Conservation (phyloP, 352 stramenopile genomes). For the Pythium volutum region DNA sequence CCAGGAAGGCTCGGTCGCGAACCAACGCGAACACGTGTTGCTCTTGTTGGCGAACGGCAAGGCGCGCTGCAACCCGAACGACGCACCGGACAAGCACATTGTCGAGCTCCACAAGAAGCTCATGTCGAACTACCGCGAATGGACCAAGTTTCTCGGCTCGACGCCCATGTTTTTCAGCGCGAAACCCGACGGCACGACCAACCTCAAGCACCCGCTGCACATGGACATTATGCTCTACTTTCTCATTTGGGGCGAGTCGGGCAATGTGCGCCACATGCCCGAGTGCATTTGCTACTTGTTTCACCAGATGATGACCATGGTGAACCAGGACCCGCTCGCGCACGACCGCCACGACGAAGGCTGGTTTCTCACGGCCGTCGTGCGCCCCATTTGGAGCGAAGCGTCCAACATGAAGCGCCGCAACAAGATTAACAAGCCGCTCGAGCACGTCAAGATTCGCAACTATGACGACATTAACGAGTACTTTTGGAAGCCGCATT, state of each 20-base stretch:
- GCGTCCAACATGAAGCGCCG: constrained; percentile 71
- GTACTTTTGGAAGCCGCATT: constrained; percentile 78
- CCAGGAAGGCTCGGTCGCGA: constrained; percentile 76
- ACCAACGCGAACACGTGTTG: constrained; percentile 82
- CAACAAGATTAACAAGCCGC: constrained; percentile 13
- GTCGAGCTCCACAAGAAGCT: constrained; percentile 77
- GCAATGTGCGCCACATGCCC: constrained; percentile 86
- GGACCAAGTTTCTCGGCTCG: constrained; percentile 93
- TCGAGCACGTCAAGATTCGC: constrained; percentile 80
- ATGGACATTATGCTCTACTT: constrained; percentile 79
- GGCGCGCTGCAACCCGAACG: constrained; percentile 44
- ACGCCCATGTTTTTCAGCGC: constrained; percentile 64
- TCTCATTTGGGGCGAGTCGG: constrained; percentile 80
- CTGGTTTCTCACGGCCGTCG: constrained; percentile 61
- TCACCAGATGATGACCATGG: constrained; percentile 61
- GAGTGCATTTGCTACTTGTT: constrained; percentile 89
- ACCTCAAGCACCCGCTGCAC: constrained; percentile 45
- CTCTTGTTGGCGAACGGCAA: constrained; percentile 77
- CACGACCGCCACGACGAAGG: constrained; percentile 48
- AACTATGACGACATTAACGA: constrained; percentile 91
- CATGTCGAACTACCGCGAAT: constrained; percentile 91
- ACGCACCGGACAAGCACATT: constrained; percentile 55
- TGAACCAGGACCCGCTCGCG: constrained; percentile 57
- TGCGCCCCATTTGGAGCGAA: constrained; percentile 76
- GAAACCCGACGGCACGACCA: constrained; percentile 23